Percentiles rank a stretch among this genome's conserved stretches.
These are phyloP conservation scores for Papilionanthe hybrid DNA, from an alignment of 116 monocot genomes.

Conservation along the genomic window DNA sequence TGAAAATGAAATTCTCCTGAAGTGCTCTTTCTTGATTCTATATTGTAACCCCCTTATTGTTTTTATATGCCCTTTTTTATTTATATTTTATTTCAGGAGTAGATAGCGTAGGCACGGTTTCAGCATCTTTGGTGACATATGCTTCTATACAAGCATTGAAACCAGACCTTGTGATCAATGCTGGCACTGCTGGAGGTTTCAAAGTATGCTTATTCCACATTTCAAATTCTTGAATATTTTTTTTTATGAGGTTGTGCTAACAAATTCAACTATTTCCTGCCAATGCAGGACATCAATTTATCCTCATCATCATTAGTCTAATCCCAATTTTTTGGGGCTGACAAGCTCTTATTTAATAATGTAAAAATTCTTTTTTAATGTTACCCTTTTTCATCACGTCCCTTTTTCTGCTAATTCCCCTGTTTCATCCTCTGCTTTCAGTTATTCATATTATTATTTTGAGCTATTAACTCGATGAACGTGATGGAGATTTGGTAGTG, in stretches of 20 bases:
- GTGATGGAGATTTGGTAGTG: background rate
- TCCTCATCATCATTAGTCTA: background rate
- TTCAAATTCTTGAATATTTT: background rate
- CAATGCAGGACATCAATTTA: background rate
- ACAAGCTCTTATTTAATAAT: background rate
- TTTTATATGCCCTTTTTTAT: background rate
- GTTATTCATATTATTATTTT: background rate
- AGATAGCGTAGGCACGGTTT: slow-evolving; percentile 83
- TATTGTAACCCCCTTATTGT: background rate
- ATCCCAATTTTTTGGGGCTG: background rate
- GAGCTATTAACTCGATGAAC: background rate
- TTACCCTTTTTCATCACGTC: background rate
- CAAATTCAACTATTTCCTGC: background rate
- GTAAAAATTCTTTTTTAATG: background rate
- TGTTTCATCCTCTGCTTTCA: background rate
- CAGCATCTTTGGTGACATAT: slow-evolving; percentile 79
- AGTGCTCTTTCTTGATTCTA: background rate
- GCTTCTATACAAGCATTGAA: slow-evolving; percentile 81
- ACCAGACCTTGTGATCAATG: slow-evolving; percentile 91
- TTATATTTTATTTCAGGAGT: slow-evolving; percentile 53
- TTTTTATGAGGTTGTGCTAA: background rate
- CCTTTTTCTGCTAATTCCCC: background rate
- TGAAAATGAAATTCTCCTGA: background rate
- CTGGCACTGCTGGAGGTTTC: slow-evolving; percentile 95
- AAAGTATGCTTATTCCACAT: slow-evolving; percentile 43